Base-by-base conservation (phyloP, 306 rosid genomes). In the Cicer judaicum region DNA sequence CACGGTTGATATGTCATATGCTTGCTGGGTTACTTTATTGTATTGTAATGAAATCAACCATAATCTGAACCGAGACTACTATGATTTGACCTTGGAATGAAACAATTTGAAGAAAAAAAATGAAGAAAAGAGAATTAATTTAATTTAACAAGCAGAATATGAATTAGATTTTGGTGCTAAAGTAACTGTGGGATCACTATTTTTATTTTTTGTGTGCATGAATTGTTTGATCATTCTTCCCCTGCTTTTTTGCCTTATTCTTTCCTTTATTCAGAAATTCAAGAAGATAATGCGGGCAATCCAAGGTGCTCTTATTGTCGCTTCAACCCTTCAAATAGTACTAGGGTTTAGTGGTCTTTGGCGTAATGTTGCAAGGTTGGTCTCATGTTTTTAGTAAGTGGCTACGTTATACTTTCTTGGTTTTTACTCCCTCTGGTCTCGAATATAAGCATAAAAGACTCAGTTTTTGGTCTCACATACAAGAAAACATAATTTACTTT, bases 301-400 rank as follows among this genome's bases (percentile, higher is more conserved):
- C 73, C 99, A 95, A 87, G 99, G 99, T 24, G 75, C 98, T 77
- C 93, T 95, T 72, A 92, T 95, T 79, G 84, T 95, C 49, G 99
- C 99, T 68, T 95, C 99, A 78, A 92, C 97, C 79, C 97, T 95
- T 84, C 99, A 95, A 89, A 95, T 95, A 82, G 96, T 95, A 81
- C 82, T 95, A 54, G 99, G 99, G 74, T 95, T 95, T 87, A 95
- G 99, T 79, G 99, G 99, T 79, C 98, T 95, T 34, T 95, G 99
- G 99, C 99, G 99, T 48, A 95, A 95, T 74, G 99, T 92, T 82
- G 81, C 97, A 80, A 92, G 99, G 99, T 95, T 79, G 50, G 96
- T 83, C 78, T 76, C 59, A 38, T 39, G 47, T 78, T 78, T 57
- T 68, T 67, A 70, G 68, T 63, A 48, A 57, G 78, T 73, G 42